Conservation (phyloP, 768 basidiomycete species). For the Melanogaster broomeanus region DNA sequence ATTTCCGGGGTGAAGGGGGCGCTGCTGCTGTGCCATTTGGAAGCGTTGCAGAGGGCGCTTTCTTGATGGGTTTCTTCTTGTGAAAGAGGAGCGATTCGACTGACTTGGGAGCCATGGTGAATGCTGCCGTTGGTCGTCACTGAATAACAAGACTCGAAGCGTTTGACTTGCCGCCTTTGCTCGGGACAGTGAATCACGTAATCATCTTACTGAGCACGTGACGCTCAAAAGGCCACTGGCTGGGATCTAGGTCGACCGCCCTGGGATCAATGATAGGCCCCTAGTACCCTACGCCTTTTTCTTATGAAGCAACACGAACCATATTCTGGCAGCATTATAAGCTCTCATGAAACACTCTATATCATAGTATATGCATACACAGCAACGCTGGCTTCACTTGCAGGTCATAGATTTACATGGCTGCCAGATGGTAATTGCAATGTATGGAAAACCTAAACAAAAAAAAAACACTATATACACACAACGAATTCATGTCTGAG, state of each 20-base stretch:
- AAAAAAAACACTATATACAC: constrained; percentile 32
- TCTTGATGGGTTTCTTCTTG: constrained; percentile 53
- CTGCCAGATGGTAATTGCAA: constrained; percentile 15
- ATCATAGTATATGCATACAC: background rate
- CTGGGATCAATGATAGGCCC: no score
- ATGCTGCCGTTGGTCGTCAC: constrained; percentile 1
- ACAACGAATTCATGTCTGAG: constrained; percentile 17
- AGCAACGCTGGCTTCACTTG: background rate
- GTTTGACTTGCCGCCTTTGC: no score
- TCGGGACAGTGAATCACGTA: constrained; percentile 30
- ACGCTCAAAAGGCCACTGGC: no score
- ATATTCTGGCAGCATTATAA: background rate
- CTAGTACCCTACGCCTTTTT: no score
- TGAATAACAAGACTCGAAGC: constrained; percentile 8
- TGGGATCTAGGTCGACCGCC: no score
- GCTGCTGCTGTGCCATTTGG: constrained; percentile 13
- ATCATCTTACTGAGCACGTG: constrained; percentile 2
- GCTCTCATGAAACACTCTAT: background rate
- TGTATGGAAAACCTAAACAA: constrained; percentile 7
- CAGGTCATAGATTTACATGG: constrained; percentile 12
- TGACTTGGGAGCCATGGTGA: constrained; percentile 30
- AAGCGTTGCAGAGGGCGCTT: constrained; percentile 12
- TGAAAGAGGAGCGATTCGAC: constrained; percentile 62
- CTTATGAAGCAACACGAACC: no score
- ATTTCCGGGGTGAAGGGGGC: constrained; percentile 36